Evolutionary conservation across 768 basidiomycete genomes (phyloP), one percentile per base, ranked within the genome.

Genomic region (Chlorophyllum brunneum): DNA sequence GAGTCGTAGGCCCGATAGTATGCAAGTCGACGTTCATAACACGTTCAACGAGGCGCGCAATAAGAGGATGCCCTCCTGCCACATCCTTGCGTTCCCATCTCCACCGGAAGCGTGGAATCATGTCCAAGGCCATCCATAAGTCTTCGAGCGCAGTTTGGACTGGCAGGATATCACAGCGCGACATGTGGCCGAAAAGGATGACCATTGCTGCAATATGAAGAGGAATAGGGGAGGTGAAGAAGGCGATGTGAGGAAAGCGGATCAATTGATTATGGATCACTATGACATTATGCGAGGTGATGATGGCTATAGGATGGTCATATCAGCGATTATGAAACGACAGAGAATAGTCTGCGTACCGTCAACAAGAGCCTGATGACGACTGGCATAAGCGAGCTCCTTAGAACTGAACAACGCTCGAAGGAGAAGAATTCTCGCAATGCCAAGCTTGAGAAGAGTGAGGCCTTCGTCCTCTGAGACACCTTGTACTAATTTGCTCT

Each of bases 181-280:
- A 88, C 79, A 91, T 90, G 61, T 87, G 87, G 1, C 91, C 91
- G 63, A 86, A 92, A 16, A 93, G 76, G 54, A 93, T 92, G 53
- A 92, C 88, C 90, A 93, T 92, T 5, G 91, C 91, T 0, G 90
- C 86, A 48, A 92, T 91, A 66, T 93, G 91, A 16, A 93, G 75
- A 11, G 91, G 91, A 54, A 89, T 90, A 2, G 91, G 91, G 3
- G 90, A 92, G 20, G 88, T 88, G 64, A 93, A 92, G 72, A 93
- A 93, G 2, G 84, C 87, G 59, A 87, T 86, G 53, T 92, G 86
- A 9, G 91, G 90, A 76, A 85, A 92, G 29, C 80, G 79, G 58
- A 92, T 89, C 47, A 93, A 80, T 57, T 88, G 82, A 51, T 85
- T 86, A 69, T 93, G 92, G 26, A 93, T 77, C 48, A 90, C 79